Percentiles rank a stretch among this genome's conserved stretches.
Evolutionary conservation across 2,329 filamentous ascomycete species (phyloP).

Genomic region (Lachnellula occidentalis): DNA sequence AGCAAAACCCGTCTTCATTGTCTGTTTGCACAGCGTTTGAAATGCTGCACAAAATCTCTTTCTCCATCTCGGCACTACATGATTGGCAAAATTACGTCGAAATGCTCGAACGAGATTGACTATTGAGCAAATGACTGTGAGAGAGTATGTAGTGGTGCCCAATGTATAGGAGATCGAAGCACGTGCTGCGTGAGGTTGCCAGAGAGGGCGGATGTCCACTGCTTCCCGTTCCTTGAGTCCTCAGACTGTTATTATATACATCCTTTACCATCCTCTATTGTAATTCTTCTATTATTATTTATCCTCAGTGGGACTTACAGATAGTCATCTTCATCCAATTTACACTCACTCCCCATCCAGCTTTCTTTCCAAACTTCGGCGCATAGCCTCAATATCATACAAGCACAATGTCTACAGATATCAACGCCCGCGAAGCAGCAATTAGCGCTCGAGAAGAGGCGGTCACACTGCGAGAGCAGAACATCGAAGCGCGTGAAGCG

Average conservation of each 20-base stretch:
- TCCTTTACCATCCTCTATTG: neutral
- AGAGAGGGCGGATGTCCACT: neutral
- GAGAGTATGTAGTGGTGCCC: conserved; percentile 5
- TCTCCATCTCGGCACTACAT: neutral
- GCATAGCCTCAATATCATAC: neutral
- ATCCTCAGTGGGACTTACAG: neutral
- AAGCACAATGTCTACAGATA: conserved; percentile 5
- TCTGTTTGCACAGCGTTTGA: neutral
- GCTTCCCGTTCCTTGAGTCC: neutral
- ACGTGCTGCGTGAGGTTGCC: neutral
- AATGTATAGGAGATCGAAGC: conserved; percentile 1
- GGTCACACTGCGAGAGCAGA: neutral
- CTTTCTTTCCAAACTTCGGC: neutral
- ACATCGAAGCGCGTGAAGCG: conserved; percentile 4
- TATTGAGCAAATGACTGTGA: neutral
- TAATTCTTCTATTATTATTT: neutral
- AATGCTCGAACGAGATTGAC: neutral
- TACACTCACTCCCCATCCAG: neutral
- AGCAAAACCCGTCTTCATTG: neutral
- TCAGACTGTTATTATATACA: neutral
- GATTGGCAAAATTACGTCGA: neutral
- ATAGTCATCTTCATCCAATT: neutral
- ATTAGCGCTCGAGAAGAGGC: conserved; percentile 6
- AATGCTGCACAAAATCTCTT: neutral
- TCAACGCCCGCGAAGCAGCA: conserved; percentile 9